Evolutionary conservation across 805 yeast species (phyloP), one percentile per base, ranked within the genome.

Genomic region (Osmozyma mogii): DNA sequence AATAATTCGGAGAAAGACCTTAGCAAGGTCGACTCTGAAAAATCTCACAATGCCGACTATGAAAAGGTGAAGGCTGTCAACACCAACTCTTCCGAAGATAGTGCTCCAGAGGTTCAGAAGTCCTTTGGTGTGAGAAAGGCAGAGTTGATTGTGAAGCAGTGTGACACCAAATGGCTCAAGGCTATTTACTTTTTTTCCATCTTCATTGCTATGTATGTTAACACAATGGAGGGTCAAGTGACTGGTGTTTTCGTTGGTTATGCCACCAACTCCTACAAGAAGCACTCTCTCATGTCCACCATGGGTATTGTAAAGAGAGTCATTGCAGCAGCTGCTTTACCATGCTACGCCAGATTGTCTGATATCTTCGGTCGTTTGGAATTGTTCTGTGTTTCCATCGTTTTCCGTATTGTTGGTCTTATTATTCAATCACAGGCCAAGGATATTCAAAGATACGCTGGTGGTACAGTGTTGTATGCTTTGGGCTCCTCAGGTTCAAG

Each of bases 401-500:
- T 20, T 5, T 20, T 20, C 10, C 11, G 11, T 12, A 12, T 20
- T 5, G 22, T 20, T n/a, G 22, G 22, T 12, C 9, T 12, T 4
- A 9, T 20, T 12, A 20, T 20, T 8, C 8, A 20, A 12, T 20
- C 22, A 12, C 22, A 20, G 10, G 22, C 22, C 8, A 10, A 9
- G 5, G 10, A 20, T 8, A 9, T 20, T 5, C 5, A 20, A 5
- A n/a, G 22, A 5, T 20, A 10, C 9, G 22, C 22, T 8, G 22
- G 9, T 5, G 22, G 22, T 9, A 12, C 9, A 6, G 22, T 20
- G 22, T 5, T 20, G 5, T 20, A 5, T 31, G 6, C 35, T 41
- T 9, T 30, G 34, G 50, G 49, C 8, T 37, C 34, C 36, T 32
- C 41, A 11, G 50, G 50, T 20, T 32, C 38, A 7, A 37, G 40